Percentiles rank a stretch among this genome's conserved stretches.
phyloP scores from a whole-genome alignment of 768 basidiomycete species.

The Boletus pseudopeckii region DNA sequence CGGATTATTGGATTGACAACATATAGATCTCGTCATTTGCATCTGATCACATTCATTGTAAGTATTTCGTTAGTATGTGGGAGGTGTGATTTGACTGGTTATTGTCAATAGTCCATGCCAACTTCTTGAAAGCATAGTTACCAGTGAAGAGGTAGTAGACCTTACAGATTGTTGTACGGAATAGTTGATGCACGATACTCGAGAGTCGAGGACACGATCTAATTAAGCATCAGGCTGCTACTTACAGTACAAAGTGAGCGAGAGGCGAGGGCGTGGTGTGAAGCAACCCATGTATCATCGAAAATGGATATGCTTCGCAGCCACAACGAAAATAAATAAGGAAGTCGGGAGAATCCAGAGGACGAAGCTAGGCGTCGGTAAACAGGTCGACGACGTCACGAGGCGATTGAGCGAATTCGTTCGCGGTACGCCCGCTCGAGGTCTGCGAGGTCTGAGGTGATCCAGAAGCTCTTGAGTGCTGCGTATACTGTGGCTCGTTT shows the following conservation, averaged over 20 bases:
- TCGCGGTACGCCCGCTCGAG: constrained; percentile 59
- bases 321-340: neutral
- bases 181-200: constrained; percentile 2
- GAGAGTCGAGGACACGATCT: neutral
- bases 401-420: constrained; percentile 38
- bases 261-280: neutral
- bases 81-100: constrained; percentile 8
- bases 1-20: neutral
- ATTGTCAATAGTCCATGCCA: constrained; percentile 68
- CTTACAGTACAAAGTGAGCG: constrained; percentile 4
- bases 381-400: constrained; percentile 5
- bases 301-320: neutral
- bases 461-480: constrained; percentile 67
- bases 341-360: neutral
- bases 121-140: constrained; percentile 70
- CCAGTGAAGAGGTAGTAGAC: neutral
- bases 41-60: constrained; percentile 86
- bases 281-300: neutral
- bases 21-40: constrained; percentile 84
- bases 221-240: neutral
- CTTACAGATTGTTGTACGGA: constrained; percentile 1
- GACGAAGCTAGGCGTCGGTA: neutral
- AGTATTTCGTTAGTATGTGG: constrained; percentile 28
- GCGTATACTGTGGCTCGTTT: constrained; percentile 60
- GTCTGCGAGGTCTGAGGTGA: constrained; percentile 55